Percentiles rank a stretch among this genome's conserved stretches.
These are phyloP conservation scores for Erodium chrysanthum DNA, from an alignment of 441 rosid species.

Conservation along the genomic window DNA sequence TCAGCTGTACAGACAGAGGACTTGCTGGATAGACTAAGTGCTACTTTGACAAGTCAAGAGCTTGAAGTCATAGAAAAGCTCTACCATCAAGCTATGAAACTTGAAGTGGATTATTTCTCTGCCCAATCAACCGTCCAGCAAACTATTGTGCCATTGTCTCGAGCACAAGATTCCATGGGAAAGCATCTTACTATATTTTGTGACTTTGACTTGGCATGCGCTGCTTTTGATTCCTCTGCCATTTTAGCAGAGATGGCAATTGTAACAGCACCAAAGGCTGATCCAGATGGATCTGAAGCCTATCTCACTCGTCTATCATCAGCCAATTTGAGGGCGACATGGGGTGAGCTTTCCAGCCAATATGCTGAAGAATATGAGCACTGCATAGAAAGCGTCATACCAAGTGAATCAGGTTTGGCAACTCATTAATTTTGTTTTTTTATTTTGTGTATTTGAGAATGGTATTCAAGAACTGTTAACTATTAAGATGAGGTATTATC, in stretches of 20 bases:
- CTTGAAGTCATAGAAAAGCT: constrained; percentile 79
- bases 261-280: constrained; percentile 73
- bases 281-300: constrained; percentile 42
- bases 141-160: constrained; percentile 56
- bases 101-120: constrained; percentile 78
- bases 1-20: constrained; percentile 82
- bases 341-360: constrained; percentile 65
- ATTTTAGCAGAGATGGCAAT: constrained; percentile 95
- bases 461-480: too few species aligned
- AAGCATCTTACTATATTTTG: constrained; percentile 60
- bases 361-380: constrained; percentile 81
- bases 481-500: background rate
- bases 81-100: constrained; percentile 95
- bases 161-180: constrained; percentile 40
- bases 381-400: constrained; percentile 69
- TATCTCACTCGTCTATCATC: constrained; percentile 57
- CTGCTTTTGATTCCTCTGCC: constrained; percentile 90
- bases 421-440: too few species aligned
- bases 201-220: constrained; percentile 93
- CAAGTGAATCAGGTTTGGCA: constrained; percentile 44
- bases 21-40: constrained; percentile 87
- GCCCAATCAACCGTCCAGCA: constrained; percentile 67
- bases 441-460: too few species aligned
- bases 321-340: constrained; percentile 61
- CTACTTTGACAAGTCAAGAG: constrained; percentile 89